Base-by-base conservation (phyloP, 2,329 filamentous ascomycete genomes). In the Juglanconis juglandina region DNA sequence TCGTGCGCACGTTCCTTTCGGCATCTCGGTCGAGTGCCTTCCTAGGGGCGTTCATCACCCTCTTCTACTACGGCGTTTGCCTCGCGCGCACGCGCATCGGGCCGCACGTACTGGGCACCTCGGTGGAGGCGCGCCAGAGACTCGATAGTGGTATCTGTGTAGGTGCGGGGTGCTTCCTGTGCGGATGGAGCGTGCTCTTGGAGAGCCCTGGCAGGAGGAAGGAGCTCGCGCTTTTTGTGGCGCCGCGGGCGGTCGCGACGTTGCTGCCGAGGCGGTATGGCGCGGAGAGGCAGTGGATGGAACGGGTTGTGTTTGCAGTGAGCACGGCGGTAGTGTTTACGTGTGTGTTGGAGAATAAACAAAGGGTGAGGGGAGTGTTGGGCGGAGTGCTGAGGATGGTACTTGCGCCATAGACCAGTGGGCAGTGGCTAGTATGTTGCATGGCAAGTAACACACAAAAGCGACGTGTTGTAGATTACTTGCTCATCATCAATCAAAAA, bases 51-150 rank as follows among this genome's bases (percentile, higher is more conserved):
- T 96, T 94, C 72, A 89, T 96, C 65, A 79, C 85, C 1, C 76
- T 92, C 10, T 95, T 94, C 72, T 96, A 93, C 76, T 96, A 96
- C 71, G 87, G 89, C 34, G 89, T 96, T 3, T 96, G 92, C 70
- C 83, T 96, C 0, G 80, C 86, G 5, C 84, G 92, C 49, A 92
- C 87, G 1, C 82, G 90, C 10, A 63, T 95, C 6, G 91, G 91
- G 0, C 92, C 92, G 0, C 82, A 71, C 39, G 30, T 94, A 11
- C 76, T 93, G 32, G 82, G 85, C n/a, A 77, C 70, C 17, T 80
- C 84, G 62, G 72, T 72, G 0, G 66, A 71, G 1, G 69, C 75
- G 32, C 74, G 80, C 33, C 82, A 85, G 68, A 71, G 68, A 54
- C 82, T 88, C 61, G 85, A 88, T 61, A 73, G 78, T 5, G 87